These are phyloP conservation scores for Ulmus americana DNA, from an alignment of 331 rosid species.

Conservation along the genomic window DNA sequence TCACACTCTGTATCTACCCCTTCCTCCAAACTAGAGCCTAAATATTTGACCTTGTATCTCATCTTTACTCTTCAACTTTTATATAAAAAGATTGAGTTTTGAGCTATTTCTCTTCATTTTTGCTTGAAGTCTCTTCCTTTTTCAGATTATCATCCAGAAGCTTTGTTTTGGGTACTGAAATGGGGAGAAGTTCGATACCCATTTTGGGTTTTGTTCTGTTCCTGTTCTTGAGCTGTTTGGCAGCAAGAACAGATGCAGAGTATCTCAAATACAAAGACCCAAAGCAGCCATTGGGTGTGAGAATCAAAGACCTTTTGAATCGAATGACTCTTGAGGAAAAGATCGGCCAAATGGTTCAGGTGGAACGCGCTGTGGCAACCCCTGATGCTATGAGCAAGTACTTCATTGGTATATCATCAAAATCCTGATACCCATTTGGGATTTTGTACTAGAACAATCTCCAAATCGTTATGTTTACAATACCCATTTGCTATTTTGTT, in stretches of 20 bases:
- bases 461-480: too few species aligned
- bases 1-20: too few species aligned
- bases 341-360: constrained; percentile 67
- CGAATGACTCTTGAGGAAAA: constrained; percentile 64
- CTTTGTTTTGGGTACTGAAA: constrained; percentile 16
- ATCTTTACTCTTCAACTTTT: too few species aligned
- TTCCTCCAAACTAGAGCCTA: too few species aligned
- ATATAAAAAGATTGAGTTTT: too few species aligned
- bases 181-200: constrained; percentile 32
- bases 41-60: too few species aligned
- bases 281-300: constrained; percentile 36
- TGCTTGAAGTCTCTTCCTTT: not conserved
- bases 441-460: too few species aligned
- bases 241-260: constrained; percentile 28
- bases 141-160: constrained; percentile 16
- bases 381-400: constrained; percentile 45
- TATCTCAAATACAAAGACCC: constrained; percentile 60
- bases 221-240: constrained; percentile 27
- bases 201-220: constrained; percentile 15
- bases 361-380: constrained; percentile 49
- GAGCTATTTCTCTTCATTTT: too few species aligned
- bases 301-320: constrained; percentile 45
- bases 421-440: not conserved
- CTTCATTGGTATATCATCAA: constrained; percentile 37
- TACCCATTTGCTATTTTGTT: not conserved